Evolutionary conservation across 2,329 filamentous ascomycete species (phyloP).

Genomic region (Sporothrix humicola): DNA sequence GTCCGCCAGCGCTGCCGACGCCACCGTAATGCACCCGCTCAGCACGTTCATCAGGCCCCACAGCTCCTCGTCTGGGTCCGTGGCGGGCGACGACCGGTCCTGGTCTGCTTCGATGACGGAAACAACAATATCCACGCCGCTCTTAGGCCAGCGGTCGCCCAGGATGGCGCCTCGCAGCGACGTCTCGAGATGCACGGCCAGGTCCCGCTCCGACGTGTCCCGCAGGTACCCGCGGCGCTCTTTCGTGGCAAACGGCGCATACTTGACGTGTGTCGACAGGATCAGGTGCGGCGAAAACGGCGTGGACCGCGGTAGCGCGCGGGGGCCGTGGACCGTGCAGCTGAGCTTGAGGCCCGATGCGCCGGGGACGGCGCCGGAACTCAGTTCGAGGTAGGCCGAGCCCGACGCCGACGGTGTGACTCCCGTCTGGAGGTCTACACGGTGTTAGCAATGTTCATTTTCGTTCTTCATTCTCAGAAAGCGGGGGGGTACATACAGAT

Average conservation of each 20-base stretch:
- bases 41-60: conserved; percentile 94
- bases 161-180: conserved; percentile 88
- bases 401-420: conserved; percentile 92
- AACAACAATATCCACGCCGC: conserved; percentile 91
- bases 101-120: conserved; percentile 94
- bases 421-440: conserved; percentile 82
- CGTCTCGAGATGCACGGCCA: conserved; percentile 89
- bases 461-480: too few relatives aligned
- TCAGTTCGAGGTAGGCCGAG: conserved; percentile 39
- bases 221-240: conserved; percentile 83
- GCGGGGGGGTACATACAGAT: conserved; percentile 70
- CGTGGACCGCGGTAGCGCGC: conserved; percentile 85
- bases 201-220: conserved; percentile 83
- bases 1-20: conserved; percentile 89
- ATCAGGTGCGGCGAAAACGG: conserved; percentile 93
- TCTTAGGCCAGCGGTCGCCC: conserved; percentile 97
- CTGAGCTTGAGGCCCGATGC: conserved; percentile 78
- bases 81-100: conserved; percentile 61
- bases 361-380: conserved; percentile 51
- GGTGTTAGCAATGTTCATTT: not conserved
- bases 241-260: conserved; percentile 89
- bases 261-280: conserved; percentile 92
- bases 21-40: conserved; percentile 89
- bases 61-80: conserved; percentile 61
- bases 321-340: conserved; percentile 91